Conservation (phyloP, 345 rosid genomes). For the Isatis tinctoria region DNA sequence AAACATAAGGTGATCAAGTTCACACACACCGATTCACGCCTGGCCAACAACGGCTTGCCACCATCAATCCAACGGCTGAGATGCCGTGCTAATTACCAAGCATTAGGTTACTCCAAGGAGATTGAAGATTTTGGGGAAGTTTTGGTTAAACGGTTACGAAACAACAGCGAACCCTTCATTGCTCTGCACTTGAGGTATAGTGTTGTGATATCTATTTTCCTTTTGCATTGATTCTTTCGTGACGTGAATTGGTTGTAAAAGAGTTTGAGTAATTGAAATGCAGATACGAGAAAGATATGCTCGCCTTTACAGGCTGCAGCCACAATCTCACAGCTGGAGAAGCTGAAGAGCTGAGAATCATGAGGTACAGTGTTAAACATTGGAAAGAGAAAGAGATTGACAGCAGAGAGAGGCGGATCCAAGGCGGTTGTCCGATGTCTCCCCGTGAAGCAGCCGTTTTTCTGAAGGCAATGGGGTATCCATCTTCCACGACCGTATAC, state of each 20-base stretch:
- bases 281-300: slow-evolving; percentile 99
- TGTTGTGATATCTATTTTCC: not conserved
- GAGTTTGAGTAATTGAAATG: not conserved
- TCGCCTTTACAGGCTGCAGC: slow-evolving; percentile 96
- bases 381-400: slow-evolving; percentile 99
- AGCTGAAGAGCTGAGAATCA: slow-evolving; percentile 65
- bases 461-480: slow-evolving; percentile 95
- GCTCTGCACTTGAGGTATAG: slow-evolving; percentile 78
- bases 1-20: slow-evolving; percentile 78
- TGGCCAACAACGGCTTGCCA: slow-evolving; percentile 82
- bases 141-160: slow-evolving; percentile 67
- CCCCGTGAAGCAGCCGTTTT: slow-evolving; percentile 95
- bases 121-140: slow-evolving; percentile 64
- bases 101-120: slow-evolving; percentile 66
- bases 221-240: not conserved
- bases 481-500: slow-evolving; percentile 74
- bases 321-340: slow-evolving; percentile 77
- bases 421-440: slow-evolving; percentile 98
- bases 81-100: slow-evolving; percentile 91
- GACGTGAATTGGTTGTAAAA: not conserved
- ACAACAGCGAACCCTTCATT: slow-evolving; percentile 60
- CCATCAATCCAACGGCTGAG: slow-evolving; percentile 70
- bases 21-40: slow-evolving; percentile 88
- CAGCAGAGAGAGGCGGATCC: slow-evolving; percentile 54
- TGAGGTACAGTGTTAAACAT: slow-evolving; percentile 78